A percentile compares a stretch with the other conserved stretches of the same genome.
phyloP scores from a whole-genome alignment of 2,329 filamentous ascomycete species.

The Ceratocystis cubensis region DNA sequence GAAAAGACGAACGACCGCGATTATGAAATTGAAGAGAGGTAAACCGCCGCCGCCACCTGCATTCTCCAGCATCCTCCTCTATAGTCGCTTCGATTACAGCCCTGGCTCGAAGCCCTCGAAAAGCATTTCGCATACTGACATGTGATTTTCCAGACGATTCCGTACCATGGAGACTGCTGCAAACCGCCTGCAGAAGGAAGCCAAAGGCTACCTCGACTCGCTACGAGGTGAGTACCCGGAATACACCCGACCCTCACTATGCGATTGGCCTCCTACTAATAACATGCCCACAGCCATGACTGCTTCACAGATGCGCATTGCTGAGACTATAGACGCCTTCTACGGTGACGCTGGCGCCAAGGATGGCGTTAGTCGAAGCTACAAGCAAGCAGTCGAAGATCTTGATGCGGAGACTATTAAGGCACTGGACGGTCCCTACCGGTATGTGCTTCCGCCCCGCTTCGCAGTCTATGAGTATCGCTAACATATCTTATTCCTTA shows the following conservation, averaged over 20 bases:
- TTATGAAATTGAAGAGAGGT: conserved; percentile 95
- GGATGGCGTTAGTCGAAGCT: conserved; percentile 89
- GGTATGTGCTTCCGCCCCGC: conserved; percentile 34
- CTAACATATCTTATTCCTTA: conserved; percentile 13
- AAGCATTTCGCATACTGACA: not conserved
- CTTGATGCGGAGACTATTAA: conserved; percentile 98
- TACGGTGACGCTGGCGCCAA: conserved; percentile 92
- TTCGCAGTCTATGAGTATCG: not conserved
- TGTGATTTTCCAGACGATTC: conserved; percentile 56
- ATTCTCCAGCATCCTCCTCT: too few species aligned
- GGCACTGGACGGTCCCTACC: conserved; percentile 88
- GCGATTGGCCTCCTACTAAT: not conserved
- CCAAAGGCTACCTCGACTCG: conserved; percentile 94
- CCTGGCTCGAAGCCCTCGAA: not conserved
- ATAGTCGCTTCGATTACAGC: not conserved
- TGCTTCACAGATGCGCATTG: conserved; percentile 96
- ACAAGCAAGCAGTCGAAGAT: conserved; percentile 97
- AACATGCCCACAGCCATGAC: conserved; percentile 63
- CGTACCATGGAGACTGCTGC: conserved; percentile 94
- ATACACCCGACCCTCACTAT: not conserved
- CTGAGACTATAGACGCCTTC: conserved; percentile 97
- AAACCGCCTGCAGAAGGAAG: conserved; percentile 86
- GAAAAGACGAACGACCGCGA: conserved; percentile 98
- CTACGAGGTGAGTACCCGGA: conserved; percentile 54
- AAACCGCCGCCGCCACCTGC: conserved; percentile 22